Percentiles rank a stretch among this genome's conserved stretches.
Evolutionary conservation across 2,329 filamentous ascomycete species (phyloP).

Genomic region (Geosmithia flava): DNA sequence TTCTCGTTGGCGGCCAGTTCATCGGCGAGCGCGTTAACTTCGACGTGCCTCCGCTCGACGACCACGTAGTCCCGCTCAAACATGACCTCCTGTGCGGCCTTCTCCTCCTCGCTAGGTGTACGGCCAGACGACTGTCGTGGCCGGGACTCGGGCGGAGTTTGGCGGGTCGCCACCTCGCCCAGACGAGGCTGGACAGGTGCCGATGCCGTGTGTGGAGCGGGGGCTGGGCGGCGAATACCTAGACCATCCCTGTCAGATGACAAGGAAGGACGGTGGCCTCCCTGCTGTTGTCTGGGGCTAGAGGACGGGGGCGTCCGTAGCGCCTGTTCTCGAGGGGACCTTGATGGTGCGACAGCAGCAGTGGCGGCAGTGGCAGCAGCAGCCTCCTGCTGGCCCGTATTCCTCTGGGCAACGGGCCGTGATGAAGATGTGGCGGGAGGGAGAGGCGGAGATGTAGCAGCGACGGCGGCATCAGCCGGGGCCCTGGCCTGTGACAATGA

Average conservation of each 20-base stretch:
- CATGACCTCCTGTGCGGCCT: constrained; percentile 72
- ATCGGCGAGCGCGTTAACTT: constrained; percentile 94
- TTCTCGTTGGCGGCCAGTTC: constrained; percentile 79
- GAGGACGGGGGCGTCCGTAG: constrained; percentile 29
- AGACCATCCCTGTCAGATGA: constrained; percentile 28
- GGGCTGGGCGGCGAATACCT: constrained; percentile 35
- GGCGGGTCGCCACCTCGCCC: constrained; percentile 10
- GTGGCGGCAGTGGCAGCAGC: too few species aligned
- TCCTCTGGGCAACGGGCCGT: background rate
- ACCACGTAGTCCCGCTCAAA: constrained; percentile 92
- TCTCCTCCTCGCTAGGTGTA: constrained; percentile 47
- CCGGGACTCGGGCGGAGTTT: background rate
- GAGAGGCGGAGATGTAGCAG: constrained; percentile 13
- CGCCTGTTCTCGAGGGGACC: constrained; percentile 28
- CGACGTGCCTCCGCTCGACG: constrained; percentile 87
- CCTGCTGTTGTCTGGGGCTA: constrained; percentile 16
- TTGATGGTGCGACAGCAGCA: constrained; percentile 8
- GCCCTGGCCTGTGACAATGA: background rate
- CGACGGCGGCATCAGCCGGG: too few species aligned
- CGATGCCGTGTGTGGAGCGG: constrained; percentile 31
- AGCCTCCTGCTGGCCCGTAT: background rate
- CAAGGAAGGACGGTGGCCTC: background rate
- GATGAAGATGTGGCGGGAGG: too few species aligned
- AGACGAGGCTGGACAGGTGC: constrained; percentile 29
- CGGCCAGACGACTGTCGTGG: constrained; percentile 10